Base-by-base conservation (phyloP, 2,329 filamentous ascomycete genomes). In the Zarea fungicola region DNA sequence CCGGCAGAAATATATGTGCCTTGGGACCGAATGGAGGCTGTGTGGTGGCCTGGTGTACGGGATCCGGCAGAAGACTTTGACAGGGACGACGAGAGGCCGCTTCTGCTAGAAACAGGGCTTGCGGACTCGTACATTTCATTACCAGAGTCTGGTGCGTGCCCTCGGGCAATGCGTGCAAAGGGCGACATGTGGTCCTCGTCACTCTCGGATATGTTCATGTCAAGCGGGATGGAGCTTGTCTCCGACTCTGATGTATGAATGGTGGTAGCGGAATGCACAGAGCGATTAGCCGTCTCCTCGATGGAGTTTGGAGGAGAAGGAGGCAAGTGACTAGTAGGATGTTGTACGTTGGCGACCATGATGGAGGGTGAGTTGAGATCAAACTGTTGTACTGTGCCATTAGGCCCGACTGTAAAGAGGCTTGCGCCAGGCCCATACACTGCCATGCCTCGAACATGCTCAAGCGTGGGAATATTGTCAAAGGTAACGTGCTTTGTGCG, bases 401-500 rank as follows among this genome's bases (percentile, higher is more conserved):
- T 89, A 34, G 85, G 83, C 1, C 91, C 89, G 16, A 97, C 72
- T 0, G 92, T 96, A 68, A 99, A 99, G 21, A 99, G 77, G 6
- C 81, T 87, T n/a, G 92, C 92, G 6, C 87, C 90, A 1, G 91
- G 86, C 2, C 92, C 93, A 65, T 93, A 95, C 52, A 91, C 86
- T 37, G 91, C 86, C 36, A 99, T 78, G 14, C 89, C 92, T 54
- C 81, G 80, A 50, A 96, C 80, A 56, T 85, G 83, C 31, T 93
- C 85, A 6, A 91, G 76, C 1, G 90, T 96, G 6, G 91, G 90
- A 49, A 97, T 87, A 51, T 81, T 78, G 60, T 96, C 91, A 66
- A 84, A 95, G 3, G 89, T 91, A 58, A 99, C 90, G 62, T 95
- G 85, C 65, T 97, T 97, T n/a, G 93, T 99, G 55, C 91, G 81